phyloP scores from a whole-genome alignment of 148 eudicot species.

The Silene uniflora region DNA sequence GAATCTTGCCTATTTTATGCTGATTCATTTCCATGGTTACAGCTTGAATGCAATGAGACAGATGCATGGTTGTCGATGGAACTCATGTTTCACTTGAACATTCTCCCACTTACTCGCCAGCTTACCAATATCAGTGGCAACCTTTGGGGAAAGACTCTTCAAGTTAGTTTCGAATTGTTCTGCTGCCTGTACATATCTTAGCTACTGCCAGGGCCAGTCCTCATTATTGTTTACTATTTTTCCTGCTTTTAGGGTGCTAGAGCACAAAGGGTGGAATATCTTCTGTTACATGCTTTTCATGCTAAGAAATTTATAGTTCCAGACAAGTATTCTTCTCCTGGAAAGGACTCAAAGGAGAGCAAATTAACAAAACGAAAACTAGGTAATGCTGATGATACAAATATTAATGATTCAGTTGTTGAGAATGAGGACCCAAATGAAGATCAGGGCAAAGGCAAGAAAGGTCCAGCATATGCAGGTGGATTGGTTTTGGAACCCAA shows the following conservation, averaged over 20 bases:
- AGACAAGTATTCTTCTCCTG: slow-evolving; percentile 65
- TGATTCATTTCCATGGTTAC: slow-evolving; percentile 24
- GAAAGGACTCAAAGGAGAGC: slow-evolving; percentile 38
- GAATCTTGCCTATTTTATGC: background rate
- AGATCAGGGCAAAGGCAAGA: slow-evolving; percentile 58
- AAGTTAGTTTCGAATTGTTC: slow-evolving; percentile 41
- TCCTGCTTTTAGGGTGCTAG: slow-evolving; percentile 79
- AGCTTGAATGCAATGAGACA: slow-evolving; percentile 91
- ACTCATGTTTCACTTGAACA: slow-evolving; percentile 94
- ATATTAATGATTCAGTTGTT: slow-evolving; percentile 35
- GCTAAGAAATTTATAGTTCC: slow-evolving; percentile 89
- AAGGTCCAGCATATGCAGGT: slow-evolving; percentile 89
- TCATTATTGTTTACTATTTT: background rate
- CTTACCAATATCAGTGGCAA: slow-evolving; percentile 96
- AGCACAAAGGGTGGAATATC: slow-evolving; percentile 96
- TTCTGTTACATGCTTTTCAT: slow-evolving; percentile 92
- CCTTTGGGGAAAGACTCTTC: slow-evolving; percentile 98
- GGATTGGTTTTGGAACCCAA: slow-evolving; percentile 99
- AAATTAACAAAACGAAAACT: slow-evolving; percentile 68
- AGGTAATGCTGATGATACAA: slow-evolving; percentile 38
- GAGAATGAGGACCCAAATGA: slow-evolving; percentile 52
- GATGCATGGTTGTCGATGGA: slow-evolving; percentile 99
- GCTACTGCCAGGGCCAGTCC: slow-evolving; percentile 2
- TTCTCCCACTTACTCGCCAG: slow-evolving; percentile 96
- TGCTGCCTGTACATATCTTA: slow-evolving; percentile 1